Conservation (phyloP, 208 protist genomes). For the Acanthamoeba sp. region DNA sequence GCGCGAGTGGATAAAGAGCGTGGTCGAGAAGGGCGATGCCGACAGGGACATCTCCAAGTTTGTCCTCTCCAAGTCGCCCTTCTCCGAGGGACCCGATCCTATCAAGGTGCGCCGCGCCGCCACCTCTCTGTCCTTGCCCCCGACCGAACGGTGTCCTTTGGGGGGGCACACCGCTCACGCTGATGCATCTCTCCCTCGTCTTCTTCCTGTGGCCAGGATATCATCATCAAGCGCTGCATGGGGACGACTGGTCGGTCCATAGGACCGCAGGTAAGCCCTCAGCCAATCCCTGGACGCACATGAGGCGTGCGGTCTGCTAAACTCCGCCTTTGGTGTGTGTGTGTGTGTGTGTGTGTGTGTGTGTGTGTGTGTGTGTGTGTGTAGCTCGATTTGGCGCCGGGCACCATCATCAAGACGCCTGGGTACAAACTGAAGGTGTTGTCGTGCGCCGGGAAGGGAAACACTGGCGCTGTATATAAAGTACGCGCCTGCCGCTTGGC, state of each 20-base stretch:
- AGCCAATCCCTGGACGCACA: too few species aligned
- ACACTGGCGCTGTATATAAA: slow-evolving; percentile 76
- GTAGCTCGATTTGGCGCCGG: not conserved
- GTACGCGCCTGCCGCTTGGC: not conserved
- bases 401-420: slow-evolving; percentile 14
- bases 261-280: not conserved
- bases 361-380: not conserved
- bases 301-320: too few species aligned
- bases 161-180: too few species aligned
- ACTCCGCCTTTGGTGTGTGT: too few species aligned
- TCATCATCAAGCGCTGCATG: slow-evolving; percentile 62
- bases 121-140: not conserved
- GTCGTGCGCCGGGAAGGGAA: slow-evolving; percentile 61
- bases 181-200: not conserved
- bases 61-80: slow-evolving; percentile 66
- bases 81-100: not conserved
- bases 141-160: too few species aligned
- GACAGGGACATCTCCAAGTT: slow-evolving; percentile 57
- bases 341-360: too few species aligned
- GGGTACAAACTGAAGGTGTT: slow-evolving; percentile 60
- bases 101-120: slow-evolving; percentile 29
- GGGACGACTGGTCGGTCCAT: not conserved
- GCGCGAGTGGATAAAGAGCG: slow-evolving; percentile 19
- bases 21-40: slow-evolving; percentile 51
- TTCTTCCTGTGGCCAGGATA: slow-evolving; percentile 15